phyloP scores from a whole-genome alignment of 2,329 filamentous ascomycete genomes.

The Hypoxylon sp. region DNA sequence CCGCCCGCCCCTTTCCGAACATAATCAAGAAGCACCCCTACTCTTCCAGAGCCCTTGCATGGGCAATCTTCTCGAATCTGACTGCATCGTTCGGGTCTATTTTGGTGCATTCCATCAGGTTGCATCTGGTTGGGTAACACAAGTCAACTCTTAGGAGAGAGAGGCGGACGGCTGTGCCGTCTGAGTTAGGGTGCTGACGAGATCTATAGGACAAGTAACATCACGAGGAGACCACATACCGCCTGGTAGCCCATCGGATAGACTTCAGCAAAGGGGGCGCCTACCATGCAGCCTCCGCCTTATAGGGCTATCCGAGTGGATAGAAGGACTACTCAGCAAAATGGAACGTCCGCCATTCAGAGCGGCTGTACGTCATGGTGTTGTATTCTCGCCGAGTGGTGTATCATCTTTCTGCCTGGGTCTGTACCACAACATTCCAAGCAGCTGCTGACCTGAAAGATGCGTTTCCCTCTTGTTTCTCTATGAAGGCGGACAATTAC shows the following conservation, averaged over 20 bases:
- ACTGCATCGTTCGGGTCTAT: conserved; percentile 13
- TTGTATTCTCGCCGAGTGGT: background rate
- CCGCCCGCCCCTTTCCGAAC: background rate
- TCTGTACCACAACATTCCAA: conserved; percentile 11
- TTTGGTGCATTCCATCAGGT: background rate
- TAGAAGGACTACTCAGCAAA: conserved; percentile 4
- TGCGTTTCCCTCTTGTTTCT: background rate
- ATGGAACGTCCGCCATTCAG: conserved; percentile 3
- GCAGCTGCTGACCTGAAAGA: conserved; percentile 16
- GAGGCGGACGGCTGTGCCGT: conserved; percentile 17
- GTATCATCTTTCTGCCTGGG: conserved; percentile 2
- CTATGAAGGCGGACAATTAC: background rate
- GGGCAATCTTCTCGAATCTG: conserved; percentile 14
- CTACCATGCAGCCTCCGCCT: conserved; percentile 20
- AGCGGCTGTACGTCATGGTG: conserved; percentile 12
- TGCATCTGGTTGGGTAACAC: conserved; percentile 1
- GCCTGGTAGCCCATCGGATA: conserved; percentile 1
- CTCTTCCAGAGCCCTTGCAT: background rate
- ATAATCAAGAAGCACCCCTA: background rate
- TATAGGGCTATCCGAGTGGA: conserved; percentile 33
- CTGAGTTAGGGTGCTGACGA: conserved; percentile 33
- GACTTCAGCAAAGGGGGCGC: background rate
- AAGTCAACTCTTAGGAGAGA: conserved; percentile 12
- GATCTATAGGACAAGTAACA: conserved; percentile 3
- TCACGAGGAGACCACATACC: conserved; percentile 17